Conservation (phyloP, 164 flowering plant genomes). For the Warburgia ugandensis region DNA sequence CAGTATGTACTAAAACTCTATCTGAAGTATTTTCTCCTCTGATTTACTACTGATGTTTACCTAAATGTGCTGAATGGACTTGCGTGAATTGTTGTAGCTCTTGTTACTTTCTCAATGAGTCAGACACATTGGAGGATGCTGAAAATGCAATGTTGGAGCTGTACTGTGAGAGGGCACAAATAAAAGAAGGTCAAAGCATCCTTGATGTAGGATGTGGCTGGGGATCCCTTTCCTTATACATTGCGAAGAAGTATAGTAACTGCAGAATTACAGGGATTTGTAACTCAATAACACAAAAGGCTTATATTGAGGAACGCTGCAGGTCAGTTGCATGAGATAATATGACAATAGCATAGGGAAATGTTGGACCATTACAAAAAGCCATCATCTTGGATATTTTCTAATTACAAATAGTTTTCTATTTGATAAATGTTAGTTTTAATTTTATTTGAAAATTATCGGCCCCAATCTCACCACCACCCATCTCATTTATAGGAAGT, state of each 20-base stretch:
- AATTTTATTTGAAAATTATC: too few relatives aligned
- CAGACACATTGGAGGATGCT: conserved; percentile 71
- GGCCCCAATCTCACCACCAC: too few relatives aligned
- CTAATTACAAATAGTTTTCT: background rate
- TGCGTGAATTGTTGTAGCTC: conserved; percentile 53
- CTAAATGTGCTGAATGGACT: too few relatives aligned
- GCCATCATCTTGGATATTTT: background rate
- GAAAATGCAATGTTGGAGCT: conserved; percentile 85
- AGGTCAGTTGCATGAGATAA: conserved; percentile 29
- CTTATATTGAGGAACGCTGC: conserved; percentile 64
- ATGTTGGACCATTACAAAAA: background rate
- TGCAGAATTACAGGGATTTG: conserved; percentile 85
- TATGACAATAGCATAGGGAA: background rate
- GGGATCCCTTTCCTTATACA: conserved; percentile 78
- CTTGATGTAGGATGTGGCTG: conserved; percentile 99
- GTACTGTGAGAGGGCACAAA: conserved; percentile 77
- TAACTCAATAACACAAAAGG: conserved; percentile 83
- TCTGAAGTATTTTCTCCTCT: too few relatives aligned
- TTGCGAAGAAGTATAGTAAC: conserved; percentile 68
- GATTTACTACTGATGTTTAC: too few relatives aligned
- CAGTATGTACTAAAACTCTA: too few relatives aligned
- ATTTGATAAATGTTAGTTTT: too few relatives aligned
- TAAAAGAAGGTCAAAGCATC: conserved; percentile 79
- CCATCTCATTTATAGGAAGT: too few relatives aligned
- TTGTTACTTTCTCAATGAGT: conserved; percentile 60